Conservation (phyloP, 2,329 filamentous ascomycete genomes). For the Aspergillus neoniger region DNA sequence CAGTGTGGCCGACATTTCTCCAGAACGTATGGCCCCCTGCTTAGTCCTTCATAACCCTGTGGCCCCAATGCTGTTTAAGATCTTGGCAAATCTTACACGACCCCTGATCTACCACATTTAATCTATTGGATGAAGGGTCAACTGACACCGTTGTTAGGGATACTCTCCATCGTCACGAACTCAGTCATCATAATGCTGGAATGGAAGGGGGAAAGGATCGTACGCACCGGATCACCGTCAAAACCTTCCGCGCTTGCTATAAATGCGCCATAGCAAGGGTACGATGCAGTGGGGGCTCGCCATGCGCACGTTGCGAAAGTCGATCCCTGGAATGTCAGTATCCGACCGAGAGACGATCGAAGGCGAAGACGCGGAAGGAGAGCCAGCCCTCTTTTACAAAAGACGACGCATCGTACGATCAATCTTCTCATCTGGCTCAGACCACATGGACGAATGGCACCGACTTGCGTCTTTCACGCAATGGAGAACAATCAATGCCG, state of each 20-base stretch:
- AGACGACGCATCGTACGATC: constrained; percentile 12
- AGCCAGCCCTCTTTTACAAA: constrained; percentile 14
- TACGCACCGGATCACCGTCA: constrained; percentile 44
- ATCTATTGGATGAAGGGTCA: background rate
- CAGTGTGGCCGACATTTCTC: constrained; percentile 47
- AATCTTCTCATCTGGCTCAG: constrained; percentile 11
- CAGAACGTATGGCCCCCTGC: constrained; percentile 36
- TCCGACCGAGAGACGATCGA: constrained; percentile 42
- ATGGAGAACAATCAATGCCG: constrained; percentile 2
- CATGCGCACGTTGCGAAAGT: constrained; percentile 40
- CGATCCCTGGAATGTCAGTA: constrained; percentile 43
- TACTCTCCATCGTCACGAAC: constrained; percentile 43
- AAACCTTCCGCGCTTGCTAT: constrained; percentile 45
- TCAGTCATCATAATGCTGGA: constrained; percentile 42
- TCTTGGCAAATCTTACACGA: background rate
- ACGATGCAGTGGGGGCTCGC: constrained; percentile 41
- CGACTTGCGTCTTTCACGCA: background rate
- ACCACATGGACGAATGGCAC: background rate
- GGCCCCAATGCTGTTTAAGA: background rate
- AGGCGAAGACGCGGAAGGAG: constrained; percentile 29
- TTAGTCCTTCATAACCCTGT: background rate
- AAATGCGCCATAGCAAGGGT: constrained; percentile 44
- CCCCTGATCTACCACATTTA: background rate
- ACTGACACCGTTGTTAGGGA: constrained; percentile 30
- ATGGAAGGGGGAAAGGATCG: constrained; percentile 37